Evolutionary conservation across 2,329 filamentous ascomycete genomes (phyloP).

Genomic region (Scytalidium sp.): DNA sequence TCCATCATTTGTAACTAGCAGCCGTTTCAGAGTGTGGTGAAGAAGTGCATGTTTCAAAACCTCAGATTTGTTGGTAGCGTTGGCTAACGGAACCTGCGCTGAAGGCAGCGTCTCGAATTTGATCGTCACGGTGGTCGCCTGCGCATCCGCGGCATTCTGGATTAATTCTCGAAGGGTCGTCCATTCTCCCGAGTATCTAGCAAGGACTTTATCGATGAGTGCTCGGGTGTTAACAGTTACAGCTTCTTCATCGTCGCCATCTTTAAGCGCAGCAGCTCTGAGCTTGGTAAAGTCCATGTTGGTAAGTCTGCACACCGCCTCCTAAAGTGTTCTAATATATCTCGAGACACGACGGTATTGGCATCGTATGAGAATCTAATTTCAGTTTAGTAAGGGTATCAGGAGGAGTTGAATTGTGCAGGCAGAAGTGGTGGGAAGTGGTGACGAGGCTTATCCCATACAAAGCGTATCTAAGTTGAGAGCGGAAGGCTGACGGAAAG

Average conservation of each 20-base stretch:
- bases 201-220: conserved; percentile 95
- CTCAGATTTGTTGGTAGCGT: conserved; percentile 63
- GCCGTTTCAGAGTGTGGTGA: conserved; percentile 79
- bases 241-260: conserved; percentile 89
- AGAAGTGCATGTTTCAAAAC: conserved; percentile 78
- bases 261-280: conserved; percentile 80
- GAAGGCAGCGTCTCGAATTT: conserved; percentile 92
- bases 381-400: not conserved
- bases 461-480: too few species aligned
- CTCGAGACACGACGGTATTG: not conserved
- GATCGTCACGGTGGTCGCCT: conserved; percentile 83
- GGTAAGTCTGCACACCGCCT: not conserved
- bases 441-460: not conserved
- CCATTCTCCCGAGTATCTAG: conserved; percentile 95
- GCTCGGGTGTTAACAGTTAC: conserved; percentile 97
- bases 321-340: not conserved
- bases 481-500: not conserved
- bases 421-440: not conserved
- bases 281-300: conserved; percentile 72
- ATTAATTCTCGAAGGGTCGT: conserved; percentile 87
- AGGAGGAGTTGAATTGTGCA: not conserved
- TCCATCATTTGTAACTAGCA: conserved; percentile 93
- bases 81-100: conserved; percentile 64
- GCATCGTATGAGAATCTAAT: not conserved
- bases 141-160: conserved; percentile 97